Evolutionary conservation across 352 stramenopile species (phyloP).

Genomic region (Globisporangium ultimum): DNA sequence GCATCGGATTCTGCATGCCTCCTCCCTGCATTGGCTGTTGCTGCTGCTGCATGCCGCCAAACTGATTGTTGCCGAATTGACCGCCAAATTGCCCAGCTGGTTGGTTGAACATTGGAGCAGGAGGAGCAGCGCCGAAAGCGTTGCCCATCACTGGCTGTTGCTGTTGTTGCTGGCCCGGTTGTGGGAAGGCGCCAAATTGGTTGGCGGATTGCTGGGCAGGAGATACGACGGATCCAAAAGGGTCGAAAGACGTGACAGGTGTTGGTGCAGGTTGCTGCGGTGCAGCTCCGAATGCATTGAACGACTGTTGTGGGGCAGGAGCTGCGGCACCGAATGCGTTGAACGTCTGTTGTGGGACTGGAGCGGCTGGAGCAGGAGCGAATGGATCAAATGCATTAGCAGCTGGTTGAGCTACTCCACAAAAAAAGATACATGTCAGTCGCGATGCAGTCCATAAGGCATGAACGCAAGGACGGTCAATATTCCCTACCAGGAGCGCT

Average conservation of each 20-base stretch:
- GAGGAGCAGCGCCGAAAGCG: slow-evolving; percentile 34
- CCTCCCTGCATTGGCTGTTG: slow-evolving; percentile 26
- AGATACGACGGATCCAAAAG: slow-evolving; percentile 40
- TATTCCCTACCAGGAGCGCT: slow-evolving; percentile 17
- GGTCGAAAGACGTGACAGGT: slow-evolving; percentile 46
- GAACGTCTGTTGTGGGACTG: slow-evolving; percentile 27
- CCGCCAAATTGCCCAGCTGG: slow-evolving; percentile 26
- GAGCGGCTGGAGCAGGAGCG: slow-evolving; percentile 28
- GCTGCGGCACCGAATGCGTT: slow-evolving; percentile 36
- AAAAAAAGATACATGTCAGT: not conserved
- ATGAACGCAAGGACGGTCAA: not conserved
- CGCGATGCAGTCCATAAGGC: not conserved
- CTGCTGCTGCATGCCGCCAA: slow-evolving; percentile 37
- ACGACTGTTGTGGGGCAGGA: slow-evolving; percentile 35
- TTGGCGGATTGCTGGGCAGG: slow-evolving; percentile 21
- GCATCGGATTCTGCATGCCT: slow-evolving; percentile 27
- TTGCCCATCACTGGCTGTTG: slow-evolving; percentile 36
- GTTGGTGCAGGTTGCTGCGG: slow-evolving; percentile 33
- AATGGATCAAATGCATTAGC: slow-evolving; percentile 71
- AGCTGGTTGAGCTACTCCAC: slow-evolving; percentile 17
- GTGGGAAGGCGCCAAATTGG: slow-evolving; percentile 44
- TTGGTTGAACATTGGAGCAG: slow-evolving; percentile 48
- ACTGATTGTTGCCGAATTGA: slow-evolving; percentile 41
- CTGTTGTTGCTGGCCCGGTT: slow-evolving; percentile 34
- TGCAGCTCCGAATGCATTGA: slow-evolving; percentile 50